Conservation (phyloP, 208 protist genomes). For the Vickermania spadyakhi region DNA sequence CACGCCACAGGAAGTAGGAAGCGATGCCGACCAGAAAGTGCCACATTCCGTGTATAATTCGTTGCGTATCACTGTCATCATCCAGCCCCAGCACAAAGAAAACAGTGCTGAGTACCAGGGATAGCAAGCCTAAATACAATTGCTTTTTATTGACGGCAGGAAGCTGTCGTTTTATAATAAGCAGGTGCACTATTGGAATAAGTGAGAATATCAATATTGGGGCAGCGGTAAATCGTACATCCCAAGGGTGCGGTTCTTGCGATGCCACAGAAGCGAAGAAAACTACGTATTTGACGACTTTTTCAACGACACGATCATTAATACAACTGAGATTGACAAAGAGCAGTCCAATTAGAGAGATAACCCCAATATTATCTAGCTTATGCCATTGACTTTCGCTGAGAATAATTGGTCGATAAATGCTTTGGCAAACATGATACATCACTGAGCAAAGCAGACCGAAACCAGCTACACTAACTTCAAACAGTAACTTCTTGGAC, state of each 20-base stretch:
- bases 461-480: conserved; percentile 39
- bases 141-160: conserved; percentile 10
- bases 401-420: conserved; percentile 37
- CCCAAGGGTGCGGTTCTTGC: conserved; percentile 64
- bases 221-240: conserved; percentile 35
- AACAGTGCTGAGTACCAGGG: conserved; percentile 15
- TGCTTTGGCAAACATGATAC: conserved; percentile 63
- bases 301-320: conserved; percentile 22
- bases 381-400: conserved; percentile 62
- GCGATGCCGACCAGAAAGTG: conserved; percentile 50
- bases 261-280: conserved; percentile 41
- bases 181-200: conserved; percentile 39
- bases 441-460: conserved; percentile 51
- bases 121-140: conserved; percentile 16
- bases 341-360: conserved; percentile 40
- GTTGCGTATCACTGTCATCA: conserved; percentile 43
- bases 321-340: conserved; percentile 32
- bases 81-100: conserved; percentile 58
- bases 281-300: conserved; percentile 32
- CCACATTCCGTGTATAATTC: conserved; percentile 70
- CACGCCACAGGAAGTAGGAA: conserved; percentile 43
- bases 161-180: conserved; percentile 11
- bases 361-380: conserved; percentile 59
- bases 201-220: conserved; percentile 39
- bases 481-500: conserved; percentile 30